Conservation (phyloP, 2,329 filamentous ascomycete species). For the Plectosphaerella sp. region DNA sequence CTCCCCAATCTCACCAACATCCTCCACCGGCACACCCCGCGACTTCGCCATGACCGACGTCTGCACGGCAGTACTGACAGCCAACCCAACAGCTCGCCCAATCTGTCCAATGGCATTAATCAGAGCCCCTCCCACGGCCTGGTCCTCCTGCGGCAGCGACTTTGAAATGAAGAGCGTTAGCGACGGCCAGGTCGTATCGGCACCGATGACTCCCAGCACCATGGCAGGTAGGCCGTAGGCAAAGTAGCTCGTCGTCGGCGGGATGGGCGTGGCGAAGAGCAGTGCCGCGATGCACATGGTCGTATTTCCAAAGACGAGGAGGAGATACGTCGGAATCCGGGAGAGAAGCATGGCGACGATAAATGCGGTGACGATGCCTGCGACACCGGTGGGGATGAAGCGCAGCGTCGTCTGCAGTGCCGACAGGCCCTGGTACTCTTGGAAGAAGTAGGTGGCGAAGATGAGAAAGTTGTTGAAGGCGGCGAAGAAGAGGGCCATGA, state of each 20-base stretch:
- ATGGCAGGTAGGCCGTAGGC: conserved; percentile 64
- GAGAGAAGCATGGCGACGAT: conserved; percentile 52
- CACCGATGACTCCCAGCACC: conserved; percentile 59
- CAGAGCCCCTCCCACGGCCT: conserved; percentile 63
- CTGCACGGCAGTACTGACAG: conserved; percentile 61
- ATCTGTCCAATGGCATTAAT: conserved; percentile 64
- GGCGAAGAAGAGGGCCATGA: conserved; percentile 64
- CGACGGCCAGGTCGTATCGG: conserved; percentile 63
- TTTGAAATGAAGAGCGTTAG: conserved; percentile 63
- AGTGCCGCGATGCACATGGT: conserved; percentile 51
- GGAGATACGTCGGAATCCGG: conserved; percentile 51
- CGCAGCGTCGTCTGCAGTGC: conserved; percentile 64
- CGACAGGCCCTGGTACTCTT: conserved; percentile 58
- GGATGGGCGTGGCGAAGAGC: conserved; percentile 61
- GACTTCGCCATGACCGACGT: conserved; percentile 53
- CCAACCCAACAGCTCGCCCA: conserved; percentile 61
- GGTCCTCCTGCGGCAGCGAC: conserved; percentile 57
- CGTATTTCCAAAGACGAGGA: conserved; percentile 54
- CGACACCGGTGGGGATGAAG: conserved; percentile 62
- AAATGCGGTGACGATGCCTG: conserved; percentile 53
- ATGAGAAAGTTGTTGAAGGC: conserved; percentile 65
- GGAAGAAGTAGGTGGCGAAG: conserved; percentile 66
- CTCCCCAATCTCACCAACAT: conserved; percentile 33
- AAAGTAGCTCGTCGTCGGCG: conserved; percentile 58
- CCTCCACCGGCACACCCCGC: conserved; percentile 36